phyloP scores from a whole-genome alignment of 306 rosid genomes.

The Sicyos baderoa region DNA sequence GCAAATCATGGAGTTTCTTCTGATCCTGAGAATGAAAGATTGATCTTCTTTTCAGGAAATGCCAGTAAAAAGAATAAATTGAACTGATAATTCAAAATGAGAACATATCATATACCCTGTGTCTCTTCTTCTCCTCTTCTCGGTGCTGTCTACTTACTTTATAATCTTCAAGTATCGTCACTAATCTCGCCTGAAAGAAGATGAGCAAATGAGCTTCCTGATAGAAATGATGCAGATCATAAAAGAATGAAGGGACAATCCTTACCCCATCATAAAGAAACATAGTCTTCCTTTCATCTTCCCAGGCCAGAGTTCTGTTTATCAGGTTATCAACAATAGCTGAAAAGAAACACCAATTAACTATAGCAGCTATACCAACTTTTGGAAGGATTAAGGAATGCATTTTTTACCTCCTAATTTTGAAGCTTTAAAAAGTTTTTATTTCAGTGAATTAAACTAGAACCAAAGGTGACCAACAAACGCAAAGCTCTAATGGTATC shows the following conservation, averaged over 20 bases:
- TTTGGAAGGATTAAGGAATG: neutral
- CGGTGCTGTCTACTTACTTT: slow-evolving; percentile 73
- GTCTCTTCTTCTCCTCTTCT: slow-evolving; percentile 75
- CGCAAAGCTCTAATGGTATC: too few species aligned
- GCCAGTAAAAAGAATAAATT: neutral
- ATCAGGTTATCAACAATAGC: slow-evolving; percentile 83
- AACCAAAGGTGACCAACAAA: neutral
- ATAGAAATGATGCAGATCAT: neutral
- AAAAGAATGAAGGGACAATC: slow-evolving; percentile 15
- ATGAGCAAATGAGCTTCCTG: slow-evolving; percentile 11
- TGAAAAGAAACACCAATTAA: slow-evolving; percentile 41
- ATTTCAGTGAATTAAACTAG: neutral
- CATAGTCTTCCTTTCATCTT: slow-evolving; percentile 52
- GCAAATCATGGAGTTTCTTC: slow-evolving; percentile 90
- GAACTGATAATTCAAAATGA: neutral
- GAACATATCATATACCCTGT: slow-evolving; percentile 39
- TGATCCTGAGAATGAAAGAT: slow-evolving; percentile 50
- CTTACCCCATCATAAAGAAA: slow-evolving; percentile 96
- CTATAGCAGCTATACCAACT: slow-evolving; percentile 1
- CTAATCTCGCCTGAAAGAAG: slow-evolving; percentile 61
- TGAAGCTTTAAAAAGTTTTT: neutral
- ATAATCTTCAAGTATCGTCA: slow-evolving; percentile 75
- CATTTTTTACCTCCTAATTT: neutral
- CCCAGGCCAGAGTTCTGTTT: slow-evolving; percentile 70
- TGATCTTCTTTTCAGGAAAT: neutral